A percentile compares a stretch with the other conserved stretches of the same genome.
Conservation (phyloP, 371 early-diverging fungal species). For the Rhizopus sp. region DNA sequence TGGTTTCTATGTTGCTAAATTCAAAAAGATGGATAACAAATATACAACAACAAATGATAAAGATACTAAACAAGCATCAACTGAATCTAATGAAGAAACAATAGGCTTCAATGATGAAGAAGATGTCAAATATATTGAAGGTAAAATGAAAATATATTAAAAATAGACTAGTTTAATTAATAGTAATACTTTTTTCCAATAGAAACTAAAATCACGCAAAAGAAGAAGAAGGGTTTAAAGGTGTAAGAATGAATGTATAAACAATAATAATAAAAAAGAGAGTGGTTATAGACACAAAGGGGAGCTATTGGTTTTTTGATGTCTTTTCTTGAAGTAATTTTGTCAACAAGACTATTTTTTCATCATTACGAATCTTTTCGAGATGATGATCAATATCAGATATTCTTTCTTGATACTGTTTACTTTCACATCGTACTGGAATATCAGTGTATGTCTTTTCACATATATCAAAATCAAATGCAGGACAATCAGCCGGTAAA, state of each 20-base stretch:
- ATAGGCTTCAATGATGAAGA: conserved; percentile 70
- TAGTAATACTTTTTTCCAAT: neutral
- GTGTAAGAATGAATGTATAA: neutral
- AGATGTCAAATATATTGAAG: conserved; percentile 65
- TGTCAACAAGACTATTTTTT: conserved; percentile 14
- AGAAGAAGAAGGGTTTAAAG: conserved; percentile 12
- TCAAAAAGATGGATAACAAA: conserved; percentile 87
- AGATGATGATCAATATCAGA: conserved; percentile 18
- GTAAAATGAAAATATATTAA: conserved; percentile 14
- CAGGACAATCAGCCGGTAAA: conserved; percentile 17
- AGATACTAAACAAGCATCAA: conserved; percentile 22
- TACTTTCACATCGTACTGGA: conserved; percentile 21
- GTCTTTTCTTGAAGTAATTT: conserved; percentile 15
- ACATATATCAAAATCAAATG: conserved; percentile 15
- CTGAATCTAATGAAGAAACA: conserved; percentile 29
- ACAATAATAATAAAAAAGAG: conserved; percentile 1
- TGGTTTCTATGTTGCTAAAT: conserved; percentile 99
- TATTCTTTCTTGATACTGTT: conserved; percentile 10
- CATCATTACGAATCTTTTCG: conserved; percentile 16
- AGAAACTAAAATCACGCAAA: conserved; percentile 20
- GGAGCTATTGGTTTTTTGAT: neutral
- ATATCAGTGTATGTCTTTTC: conserved; percentile 11
- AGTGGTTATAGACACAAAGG: conserved; percentile 6
- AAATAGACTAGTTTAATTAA: conserved; percentile 13
- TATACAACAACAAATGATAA: conserved; percentile 47